Base-by-base conservation (phyloP, 805 yeast genomes). In the Ogataea trehaloabstinens region DNA sequence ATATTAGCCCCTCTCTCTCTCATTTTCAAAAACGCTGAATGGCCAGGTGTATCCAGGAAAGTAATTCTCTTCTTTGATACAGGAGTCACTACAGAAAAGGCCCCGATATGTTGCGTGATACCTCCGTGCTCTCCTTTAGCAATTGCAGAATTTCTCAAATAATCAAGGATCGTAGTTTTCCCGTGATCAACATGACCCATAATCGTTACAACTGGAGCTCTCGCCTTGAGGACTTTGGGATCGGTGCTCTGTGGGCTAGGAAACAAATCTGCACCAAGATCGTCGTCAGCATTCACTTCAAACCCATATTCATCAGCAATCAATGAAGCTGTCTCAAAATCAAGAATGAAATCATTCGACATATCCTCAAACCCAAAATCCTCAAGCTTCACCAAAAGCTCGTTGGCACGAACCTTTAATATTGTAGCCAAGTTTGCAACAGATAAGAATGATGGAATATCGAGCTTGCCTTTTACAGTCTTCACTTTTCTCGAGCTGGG, bases 101-200 rank as follows among this genome's bases (percentile, higher is more conserved):
- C 98, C 60, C 99, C 99, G 41, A 93, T 93, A 59, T 89, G 97
- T 61, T 93, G 99, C 0, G 99, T 93, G 36, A 93, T 93, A 15
- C 99, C 98, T 38, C 99, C 99, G 60, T 80, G 85, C 58, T 93
- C 99, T 29, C 80, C 75, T 21, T 78, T 77, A 0, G 83, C 98
- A 6, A 93, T 78, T 0, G 90, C 78, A 0, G 96, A 84, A 49
- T 86, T 88, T 31, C 98, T 72, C 52, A 93, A 67, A 54, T 80
- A 78, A 60, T 93, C 99, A 39, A 93, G 71, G 44, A 93, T 82
- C 0, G 99, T 91, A 2, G 99, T 93, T 60, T 93, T 93, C 2
- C 99, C 99, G 57, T 93, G 99, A 62, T 93, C 99, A 21, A 93
- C 99, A 61, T 93, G 99, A 2, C 99, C 99, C 98, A 93, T 93